Evolutionary conservation across 2,329 filamentous ascomycete genomes (phyloP).

Genomic region (Ceratocystiopsis sp.): DNA sequence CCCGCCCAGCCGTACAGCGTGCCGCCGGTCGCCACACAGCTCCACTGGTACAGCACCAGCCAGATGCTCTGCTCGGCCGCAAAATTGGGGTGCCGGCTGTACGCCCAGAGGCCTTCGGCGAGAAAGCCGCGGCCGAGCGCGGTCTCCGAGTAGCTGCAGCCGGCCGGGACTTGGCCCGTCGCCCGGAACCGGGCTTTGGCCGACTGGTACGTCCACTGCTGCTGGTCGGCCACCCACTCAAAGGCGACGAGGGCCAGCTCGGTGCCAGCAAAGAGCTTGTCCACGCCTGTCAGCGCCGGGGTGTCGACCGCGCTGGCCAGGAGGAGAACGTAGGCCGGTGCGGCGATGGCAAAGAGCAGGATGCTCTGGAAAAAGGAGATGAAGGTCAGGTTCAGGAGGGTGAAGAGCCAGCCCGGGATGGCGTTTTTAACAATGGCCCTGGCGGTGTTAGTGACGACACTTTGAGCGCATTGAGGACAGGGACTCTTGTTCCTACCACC

Average conservation of each 20-base stretch:
- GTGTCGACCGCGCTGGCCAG: constrained; percentile 47
- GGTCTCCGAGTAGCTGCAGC: constrained; percentile 39
- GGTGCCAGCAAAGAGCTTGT: constrained; percentile 29
- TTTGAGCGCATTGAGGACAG: too few species aligned
- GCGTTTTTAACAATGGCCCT: constrained; percentile 55
- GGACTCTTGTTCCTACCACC: constrained; percentile 39
- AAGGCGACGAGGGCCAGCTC: constrained; percentile 35
- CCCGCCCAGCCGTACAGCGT: constrained; percentile 64
- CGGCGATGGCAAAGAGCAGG: constrained; percentile 58
- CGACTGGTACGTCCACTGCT: constrained; percentile 79
- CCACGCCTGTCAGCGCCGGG: constrained; percentile 24
- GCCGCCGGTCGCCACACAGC: constrained; percentile 49
- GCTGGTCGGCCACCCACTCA: constrained; percentile 75
- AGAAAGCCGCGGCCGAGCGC: constrained; percentile 85
- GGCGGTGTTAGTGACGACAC: constrained; percentile 1
- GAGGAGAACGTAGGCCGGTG: constrained; percentile 69
- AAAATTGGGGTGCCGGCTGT: constrained; percentile 89
- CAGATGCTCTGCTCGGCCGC: constrained; percentile 82
- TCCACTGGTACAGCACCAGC: constrained; percentile 80
- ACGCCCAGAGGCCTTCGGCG: constrained; percentile 69
- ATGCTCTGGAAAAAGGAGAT: constrained; percentile 73
- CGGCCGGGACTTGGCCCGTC: constrained; percentile 51
- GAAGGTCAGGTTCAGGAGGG: constrained; percentile 77
- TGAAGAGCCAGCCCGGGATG: constrained; percentile 50
- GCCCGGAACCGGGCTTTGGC: constrained; percentile 64